Base-by-base conservation (phyloP, 768 basidiomycete species). In the Boletus edulis region DNA sequence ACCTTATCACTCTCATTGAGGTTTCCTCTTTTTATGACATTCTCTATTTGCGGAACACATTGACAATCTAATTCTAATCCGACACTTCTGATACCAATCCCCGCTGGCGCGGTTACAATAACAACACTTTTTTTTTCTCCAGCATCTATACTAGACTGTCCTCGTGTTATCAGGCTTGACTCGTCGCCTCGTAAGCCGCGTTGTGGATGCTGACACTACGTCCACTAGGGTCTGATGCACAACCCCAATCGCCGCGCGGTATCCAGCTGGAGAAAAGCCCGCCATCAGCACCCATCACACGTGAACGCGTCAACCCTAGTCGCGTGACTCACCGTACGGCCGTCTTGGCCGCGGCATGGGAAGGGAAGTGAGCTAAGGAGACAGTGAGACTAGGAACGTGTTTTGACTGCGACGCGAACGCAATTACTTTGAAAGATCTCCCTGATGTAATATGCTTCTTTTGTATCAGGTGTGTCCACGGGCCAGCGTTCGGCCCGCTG, bases 161-260 rank as follows among this genome's bases (percentile, higher is more conserved):
- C 34, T 60, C 59, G 39, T 49, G 51, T 54, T 56, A 52, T 57
- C 46, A 54, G 50, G 56, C 46, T 52, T 58, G 34, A 41, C 58
- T 54, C 14, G 46, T 58, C 42, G 53, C 53, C 24, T 75, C 72
- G 70, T 98, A 97, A 13, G 97, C 96, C 46, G 92, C 86, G 63
- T 87, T 91, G 80, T 99, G 97, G 65, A 98, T 98, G 72, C 83
- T 87, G 67, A 98, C 96, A 59, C 91, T 94, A 47, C 97, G 81
- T 31, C 97, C 97, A 59, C 92, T 94, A 31, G 97, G 97, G 71
- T 99, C 97, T 31, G 91, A 75, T 3, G 91, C 79, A 67, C 96
- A 97, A 52, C 96, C 96, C 96, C 96, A 99, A 71, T 98, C 96
- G 52, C 86, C 89, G 63, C 92, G 86, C 46, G 94, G 94, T 71